A percentile compares a stretch with the other conserved stretches of the same genome.
Conservation (phyloP, 2,329 filamentous ascomycete species). For the Penicillium sp. region DNA sequence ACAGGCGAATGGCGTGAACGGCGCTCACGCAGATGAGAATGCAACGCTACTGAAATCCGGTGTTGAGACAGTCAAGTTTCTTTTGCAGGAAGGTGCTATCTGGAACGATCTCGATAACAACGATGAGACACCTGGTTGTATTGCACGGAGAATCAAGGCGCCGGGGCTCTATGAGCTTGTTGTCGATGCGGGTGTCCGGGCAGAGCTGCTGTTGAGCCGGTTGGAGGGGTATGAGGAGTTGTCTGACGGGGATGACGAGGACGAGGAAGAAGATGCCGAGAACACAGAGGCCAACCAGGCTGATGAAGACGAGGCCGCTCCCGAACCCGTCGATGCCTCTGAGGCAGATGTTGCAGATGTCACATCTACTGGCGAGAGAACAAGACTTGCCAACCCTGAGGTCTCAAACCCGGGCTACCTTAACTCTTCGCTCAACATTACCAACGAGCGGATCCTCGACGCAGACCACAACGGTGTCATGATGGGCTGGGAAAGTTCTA, state of each 20-base stretch:
- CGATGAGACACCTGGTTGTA: conserved; percentile 87
- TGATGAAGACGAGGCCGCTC: conserved; percentile 12
- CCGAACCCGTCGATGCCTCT: conserved; percentile 26
- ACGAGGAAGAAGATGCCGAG: conserved; percentile 37
- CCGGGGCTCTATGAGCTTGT: conserved; percentile 74
- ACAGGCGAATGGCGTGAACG: conserved; percentile 22
- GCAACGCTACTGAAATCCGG: conserved; percentile 56
- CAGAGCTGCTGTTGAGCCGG: conserved; percentile 80
- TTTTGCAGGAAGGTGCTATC: conserved; percentile 86
- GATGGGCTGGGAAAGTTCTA: conserved; percentile 89
- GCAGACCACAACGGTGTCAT: conserved; percentile 79
- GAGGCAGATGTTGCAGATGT: conserved; percentile 9
- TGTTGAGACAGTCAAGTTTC: conserved; percentile 67
- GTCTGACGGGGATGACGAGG: conserved; percentile 30
- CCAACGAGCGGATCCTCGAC: conserved; percentile 68
- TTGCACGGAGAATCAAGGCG: conserved; percentile 70
- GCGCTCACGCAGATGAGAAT: conserved; percentile 20
- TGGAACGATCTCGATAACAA: conserved; percentile 93
- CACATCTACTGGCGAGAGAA: conserved; percentile 4
- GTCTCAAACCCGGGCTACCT: conserved; percentile 70
- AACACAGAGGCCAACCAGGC: conserved; percentile 5
- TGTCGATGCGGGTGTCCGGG: conserved; percentile 85
- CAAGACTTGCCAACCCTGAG: conserved; percentile 27
- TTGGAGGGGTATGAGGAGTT: conserved; percentile 80
- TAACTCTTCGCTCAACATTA: conserved; percentile 64